Base-by-base conservation (phyloP, 805 yeast genomes). In the Yarrowia sp. region DNA sequence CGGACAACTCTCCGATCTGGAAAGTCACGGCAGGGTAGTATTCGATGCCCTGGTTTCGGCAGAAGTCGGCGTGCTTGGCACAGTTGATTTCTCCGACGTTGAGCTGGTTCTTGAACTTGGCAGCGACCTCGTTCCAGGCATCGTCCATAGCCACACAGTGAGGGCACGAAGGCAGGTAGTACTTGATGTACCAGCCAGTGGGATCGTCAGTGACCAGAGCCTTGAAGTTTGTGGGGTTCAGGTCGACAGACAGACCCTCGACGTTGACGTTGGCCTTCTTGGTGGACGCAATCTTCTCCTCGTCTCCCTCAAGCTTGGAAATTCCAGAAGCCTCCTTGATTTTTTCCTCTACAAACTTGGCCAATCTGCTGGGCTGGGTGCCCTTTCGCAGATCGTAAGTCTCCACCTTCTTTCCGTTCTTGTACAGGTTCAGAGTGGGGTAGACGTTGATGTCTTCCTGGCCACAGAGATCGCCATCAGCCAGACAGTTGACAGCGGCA, bases 401-500 rank as follows among this genome's bases (percentile, higher is more conserved):
- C 38, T 76, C 77, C 26, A 75, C 69, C 38, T 63, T 56, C 69
- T 73, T 59, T 3, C 79, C 82, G 65, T 79, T 76, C 48, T 72
- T 69, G 78, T 89, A 93, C 9, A 94, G 81, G 68, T 89, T 81
- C 48, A 94, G 78, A 22, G 83, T 80, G 7, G 99, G 99, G 76
- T 85, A 93, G n/a, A 80, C 84, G 19, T 69, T 73, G 69, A 94
- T 84, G 3, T 83, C 82, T 77, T 91, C 90, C 32, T 87, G 80
- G 9, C 79, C 81, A 78, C 99, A 95, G 67, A 95, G 80, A 76
- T 94, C 98, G 12, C 97, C 97, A 74, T 89, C 84, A 58, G 86
- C 91, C 9, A 90, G 84, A 79, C 99, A 95, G 78, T 95, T 87
- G 43, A 95, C 97, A 75, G 90, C 94, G 26, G 78, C 83, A 73